Conservation (phyloP, 2,329 filamentous ascomycete genomes). For the Fusarium cicatricum region DNA sequence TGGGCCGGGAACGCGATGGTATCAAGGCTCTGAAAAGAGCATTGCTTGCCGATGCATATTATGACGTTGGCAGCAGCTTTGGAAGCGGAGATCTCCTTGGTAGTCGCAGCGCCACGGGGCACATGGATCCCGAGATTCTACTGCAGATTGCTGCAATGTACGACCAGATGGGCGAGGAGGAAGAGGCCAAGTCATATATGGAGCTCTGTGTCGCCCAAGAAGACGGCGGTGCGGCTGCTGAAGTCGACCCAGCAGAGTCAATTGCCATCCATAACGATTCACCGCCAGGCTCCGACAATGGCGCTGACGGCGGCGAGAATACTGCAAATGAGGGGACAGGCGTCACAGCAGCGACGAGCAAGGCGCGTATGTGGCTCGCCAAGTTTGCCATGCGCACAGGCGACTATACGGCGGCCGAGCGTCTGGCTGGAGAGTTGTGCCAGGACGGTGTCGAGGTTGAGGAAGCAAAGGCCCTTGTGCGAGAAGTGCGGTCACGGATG, state of each 20-base stretch:
- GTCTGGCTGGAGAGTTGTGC: conserved; percentile 88
- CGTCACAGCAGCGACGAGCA: conserved; percentile 90
- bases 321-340: conserved; percentile 70
- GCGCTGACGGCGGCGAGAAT: conserved; percentile 46
- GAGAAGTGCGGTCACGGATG: conserved; percentile 82
- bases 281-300: conserved; percentile 50
- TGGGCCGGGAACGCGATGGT: conserved; percentile 85
- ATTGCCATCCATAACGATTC: conserved; percentile 66
- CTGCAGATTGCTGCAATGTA: conserved; percentile 91
- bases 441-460: conserved; percentile 97
- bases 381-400: conserved; percentile 78
- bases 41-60: conserved; percentile 85
- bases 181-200: conserved; percentile 92
- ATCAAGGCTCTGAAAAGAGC: conserved; percentile 96
- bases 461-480: conserved; percentile 91
- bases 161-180: conserved; percentile 78
- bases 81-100: conserved; percentile 57
- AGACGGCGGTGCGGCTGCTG: conserved; percentile 67
- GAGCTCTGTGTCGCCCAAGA: conserved; percentile 94
- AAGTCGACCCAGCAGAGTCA: conserved; percentile 55
- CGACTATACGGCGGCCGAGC: conserved; percentile 79
- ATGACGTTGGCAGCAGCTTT: conserved; percentile 70
- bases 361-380: conserved; percentile 93
- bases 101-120: conserved; percentile 58
- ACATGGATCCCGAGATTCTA: conserved; percentile 90